Percentiles rank a stretch among this genome's conserved stretches.
phyloP scores from a whole-genome alignment of 805 yeast genomes.

The Metschnikowia sp. region DNA sequence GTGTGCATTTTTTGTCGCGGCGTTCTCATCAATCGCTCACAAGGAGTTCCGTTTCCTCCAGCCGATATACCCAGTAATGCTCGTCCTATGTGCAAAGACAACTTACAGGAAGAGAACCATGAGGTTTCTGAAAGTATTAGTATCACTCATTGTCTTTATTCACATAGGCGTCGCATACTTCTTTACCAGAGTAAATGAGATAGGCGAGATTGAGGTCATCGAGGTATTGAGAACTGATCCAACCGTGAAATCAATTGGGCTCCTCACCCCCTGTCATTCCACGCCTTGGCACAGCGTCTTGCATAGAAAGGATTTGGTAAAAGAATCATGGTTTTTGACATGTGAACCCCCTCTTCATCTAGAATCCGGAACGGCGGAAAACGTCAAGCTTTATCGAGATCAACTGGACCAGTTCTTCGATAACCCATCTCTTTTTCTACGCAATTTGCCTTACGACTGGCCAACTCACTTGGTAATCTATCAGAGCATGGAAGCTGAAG shows the following conservation, averaged over 20 bases:
- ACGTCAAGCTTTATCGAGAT: slow-evolving; percentile 57
- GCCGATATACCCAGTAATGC: slow-evolving; percentile 75
- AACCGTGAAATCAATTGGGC: slow-evolving; percentile 57
- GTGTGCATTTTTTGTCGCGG: slow-evolving; percentile 42
- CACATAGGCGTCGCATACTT: slow-evolving; percentile 46
- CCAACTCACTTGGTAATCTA: slow-evolving; percentile 74
- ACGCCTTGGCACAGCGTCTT: slow-evolving; percentile 91
- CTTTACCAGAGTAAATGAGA: slow-evolving; percentile 71
- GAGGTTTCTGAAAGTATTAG: not conserved
- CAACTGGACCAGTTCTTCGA: slow-evolving; percentile 84
- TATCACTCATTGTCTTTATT: slow-evolving; percentile 17
- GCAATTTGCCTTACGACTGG: slow-evolving; percentile 16
- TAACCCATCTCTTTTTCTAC: slow-evolving; percentile 57
- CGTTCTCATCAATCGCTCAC: slow-evolving; percentile 69
- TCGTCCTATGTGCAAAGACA: slow-evolving; percentile 43
- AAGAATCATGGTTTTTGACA: slow-evolving; percentile 67
- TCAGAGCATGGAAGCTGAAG: slow-evolving; percentile 50
- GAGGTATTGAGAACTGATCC: slow-evolving; percentile 43
- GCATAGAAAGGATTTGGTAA: slow-evolving; percentile 48
- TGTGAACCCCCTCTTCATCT: slow-evolving; percentile 85
- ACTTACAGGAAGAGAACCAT: not conserved
- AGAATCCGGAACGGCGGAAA: slow-evolving; percentile 16
- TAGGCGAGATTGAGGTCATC: slow-evolving; percentile 76
- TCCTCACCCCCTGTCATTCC: slow-evolving; percentile 94
- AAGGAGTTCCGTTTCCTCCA: slow-evolving; percentile 90